Evolutionary conservation across 2,329 filamentous ascomycete genomes (phyloP).

Genomic region (Clonostachys rhizophaga): DNA sequence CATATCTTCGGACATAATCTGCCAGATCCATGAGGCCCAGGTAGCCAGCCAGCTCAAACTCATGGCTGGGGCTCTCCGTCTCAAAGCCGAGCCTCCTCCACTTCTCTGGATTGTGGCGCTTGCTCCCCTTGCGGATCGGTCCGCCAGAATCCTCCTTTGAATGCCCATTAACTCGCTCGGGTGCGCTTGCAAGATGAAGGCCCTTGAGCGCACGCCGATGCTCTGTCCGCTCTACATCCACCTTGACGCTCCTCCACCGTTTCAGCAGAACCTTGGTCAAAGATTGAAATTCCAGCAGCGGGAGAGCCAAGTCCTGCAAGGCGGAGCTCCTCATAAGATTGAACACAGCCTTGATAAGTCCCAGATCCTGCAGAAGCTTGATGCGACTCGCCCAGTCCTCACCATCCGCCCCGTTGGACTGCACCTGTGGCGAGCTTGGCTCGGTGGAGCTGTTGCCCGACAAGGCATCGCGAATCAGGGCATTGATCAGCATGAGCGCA

Average conservation of each 20-base stretch:
- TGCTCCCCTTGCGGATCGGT: slow-evolving; percentile 52
- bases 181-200: slow-evolving; percentile 76
- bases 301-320: slow-evolving; percentile 84
- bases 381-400: slow-evolving; percentile 96
- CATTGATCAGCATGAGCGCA: slow-evolving; percentile 91
- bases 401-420: slow-evolving; percentile 17
- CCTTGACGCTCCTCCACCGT: slow-evolving; percentile 81
- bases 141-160: slow-evolving; percentile 27
- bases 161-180: slow-evolving; percentile 45
- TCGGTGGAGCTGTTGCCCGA: slow-evolving; percentile 68
- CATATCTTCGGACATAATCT: slow-evolving; percentile 87
- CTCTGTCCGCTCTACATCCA: slow-evolving; percentile 83
- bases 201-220: slow-evolving; percentile 84
- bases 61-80: slow-evolving; percentile 77
- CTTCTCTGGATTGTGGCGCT: slow-evolving; percentile 80
- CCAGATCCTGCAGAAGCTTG: slow-evolving; percentile 86
- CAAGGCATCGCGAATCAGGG: slow-evolving; percentile 87
- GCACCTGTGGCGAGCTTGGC: slow-evolving; percentile 32
- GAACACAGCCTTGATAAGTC: slow-evolving; percentile 88
- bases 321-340: slow-evolving; percentile 91
- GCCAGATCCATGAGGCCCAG: slow-evolving; percentile 96
- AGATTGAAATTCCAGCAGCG: slow-evolving; percentile 87
- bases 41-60: slow-evolving; percentile 84
- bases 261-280: slow-evolving; percentile 82
- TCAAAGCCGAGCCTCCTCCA: slow-evolving; percentile 92